phyloP scores from a whole-genome alignment of 192 early-diverging fungal genomes.

The Backusella westeae region DNA sequence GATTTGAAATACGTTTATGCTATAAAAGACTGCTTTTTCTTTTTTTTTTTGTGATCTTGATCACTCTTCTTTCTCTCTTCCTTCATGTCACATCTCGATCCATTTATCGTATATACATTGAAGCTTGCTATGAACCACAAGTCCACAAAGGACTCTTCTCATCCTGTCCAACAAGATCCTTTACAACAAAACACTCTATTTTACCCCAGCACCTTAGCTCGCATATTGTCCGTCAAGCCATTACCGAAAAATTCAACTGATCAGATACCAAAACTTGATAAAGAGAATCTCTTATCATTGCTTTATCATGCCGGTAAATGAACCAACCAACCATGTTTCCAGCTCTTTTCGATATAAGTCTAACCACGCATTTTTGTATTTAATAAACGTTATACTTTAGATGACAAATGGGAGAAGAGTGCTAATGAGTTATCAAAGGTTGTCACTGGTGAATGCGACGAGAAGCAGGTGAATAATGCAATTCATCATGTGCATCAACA shows the following conservation, averaged over 20 bases:
- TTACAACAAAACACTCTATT: not conserved
- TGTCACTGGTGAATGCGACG: not conserved
- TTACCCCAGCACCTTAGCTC: not conserved
- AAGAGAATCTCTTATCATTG: slow-evolving; percentile 3
- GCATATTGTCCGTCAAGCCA: not conserved
- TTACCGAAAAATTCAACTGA: not conserved
- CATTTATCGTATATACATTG: slow-evolving; percentile 7
- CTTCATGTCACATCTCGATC: slow-evolving; percentile 9
- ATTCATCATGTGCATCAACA: slow-evolving; percentile 9
- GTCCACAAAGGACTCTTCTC: not conserved
- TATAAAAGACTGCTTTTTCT: slow-evolving; percentile 9
- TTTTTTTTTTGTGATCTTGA: not conserved
- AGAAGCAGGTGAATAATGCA: not conserved
- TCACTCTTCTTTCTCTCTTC: not conserved
- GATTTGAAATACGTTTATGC: not conserved
- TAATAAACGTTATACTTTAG: not conserved
- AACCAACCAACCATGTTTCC: not conserved
- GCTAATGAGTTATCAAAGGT: not conserved
- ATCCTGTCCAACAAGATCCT: not conserved
- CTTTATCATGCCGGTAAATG: slow-evolving; percentile 13
- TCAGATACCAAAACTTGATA: not conserved
- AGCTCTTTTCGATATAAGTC: not conserved
- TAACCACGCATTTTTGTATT: not conserved
- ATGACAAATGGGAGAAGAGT: slow-evolving; percentile 7
- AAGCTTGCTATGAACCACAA: slow-evolving; percentile 5